phyloP scores from a whole-genome alignment of 2,329 filamentous ascomycete species.

The Cordyceps javanica region DNA sequence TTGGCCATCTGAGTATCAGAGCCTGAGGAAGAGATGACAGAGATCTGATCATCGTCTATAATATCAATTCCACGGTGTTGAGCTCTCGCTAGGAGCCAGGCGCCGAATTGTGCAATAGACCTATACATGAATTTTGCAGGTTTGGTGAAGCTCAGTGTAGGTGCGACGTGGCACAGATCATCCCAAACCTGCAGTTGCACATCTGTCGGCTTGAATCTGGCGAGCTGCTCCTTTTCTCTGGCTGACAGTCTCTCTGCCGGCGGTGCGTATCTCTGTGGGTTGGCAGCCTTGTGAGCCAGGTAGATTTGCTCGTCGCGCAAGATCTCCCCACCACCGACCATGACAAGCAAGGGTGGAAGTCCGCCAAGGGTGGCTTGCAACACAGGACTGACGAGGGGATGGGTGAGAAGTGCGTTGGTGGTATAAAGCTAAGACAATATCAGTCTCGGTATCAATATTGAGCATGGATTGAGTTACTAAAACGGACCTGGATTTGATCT shows the following conservation, averaged over 20 bases:
- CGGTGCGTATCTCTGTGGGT: conserved; percentile 71
- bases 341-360: conserved; percentile 77
- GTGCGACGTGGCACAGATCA: conserved; percentile 84
- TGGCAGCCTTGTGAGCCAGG: conserved; percentile 86
- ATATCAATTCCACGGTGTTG: conserved; percentile 78
- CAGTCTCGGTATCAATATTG: background rate
- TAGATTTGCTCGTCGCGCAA: conserved; percentile 94
- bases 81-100: conserved; percentile 80
- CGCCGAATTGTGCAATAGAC: conserved; percentile 85
- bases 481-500: conserved; percentile 81
- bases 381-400: conserved; percentile 85
- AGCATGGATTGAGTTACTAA: background rate
- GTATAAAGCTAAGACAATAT: conserved; percentile 52
- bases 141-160: conserved; percentile 91
- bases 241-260: conserved; percentile 57
- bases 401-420: conserved; percentile 76
- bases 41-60: conserved; percentile 69
- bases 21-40: conserved; percentile 60
- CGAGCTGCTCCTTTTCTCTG: conserved; percentile 51
- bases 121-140: conserved; percentile 96
- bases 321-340: conserved; percentile 82
- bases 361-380: conserved; percentile 86
- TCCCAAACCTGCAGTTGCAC: conserved; percentile 97
- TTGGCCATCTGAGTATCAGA: conserved; percentile 26
- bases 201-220: conserved; percentile 73